Evolutionary conservation across 139 green algal species (phyloP), one percentile per base, ranked within the genome.

Genomic region (Nannochloris sp.): DNA sequence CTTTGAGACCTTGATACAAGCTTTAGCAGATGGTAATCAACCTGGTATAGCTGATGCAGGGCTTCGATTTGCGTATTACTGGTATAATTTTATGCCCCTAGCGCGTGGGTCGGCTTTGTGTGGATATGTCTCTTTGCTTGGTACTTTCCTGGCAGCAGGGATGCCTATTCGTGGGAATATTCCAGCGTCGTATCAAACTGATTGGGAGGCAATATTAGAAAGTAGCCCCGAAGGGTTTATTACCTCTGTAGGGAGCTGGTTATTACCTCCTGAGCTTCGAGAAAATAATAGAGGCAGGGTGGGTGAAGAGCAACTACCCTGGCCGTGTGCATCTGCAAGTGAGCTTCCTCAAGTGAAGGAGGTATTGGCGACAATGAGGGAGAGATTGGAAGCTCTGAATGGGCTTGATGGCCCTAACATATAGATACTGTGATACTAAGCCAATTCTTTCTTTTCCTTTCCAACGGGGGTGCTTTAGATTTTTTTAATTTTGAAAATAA

Each of bases 11-110:
- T 60, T 92, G 31, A 30, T 90, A 38, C 54, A 72, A 14, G 75
- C 72, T 0, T 56, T 94, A 60, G 30, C 44, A 14, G 57, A 19
- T 19, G 31, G 64, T 7, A 51, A 81, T 53, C 29, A 55, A 13
- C 48, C 33, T 0, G 19, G 24, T 6, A 31, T 77, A 19, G 73
- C 71, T 0, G 34, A 60, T 3, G 38, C 61, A 53, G 70, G 76
- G 48, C 74, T 90, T 29, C 71, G 56, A 19, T 88, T 77, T 48
- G 67, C 74, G 6, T 88, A 82, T 77, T 87, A 82, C 75, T 89
- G 80, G 81, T 97, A 96, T 83, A 97, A 97, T 74, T 96, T 97
- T 84, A 97, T 96, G 90, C 91, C 91, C 8, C 77, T 97, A 61
- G 89, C 87, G 7, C 80, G 91, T 9, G 90, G 91, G 61, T 93